Evolutionary conservation across 2,329 filamentous ascomycete species (phyloP), one percentile per base, ranked within the genome.

Genomic region (Fusarium sp.): DNA sequence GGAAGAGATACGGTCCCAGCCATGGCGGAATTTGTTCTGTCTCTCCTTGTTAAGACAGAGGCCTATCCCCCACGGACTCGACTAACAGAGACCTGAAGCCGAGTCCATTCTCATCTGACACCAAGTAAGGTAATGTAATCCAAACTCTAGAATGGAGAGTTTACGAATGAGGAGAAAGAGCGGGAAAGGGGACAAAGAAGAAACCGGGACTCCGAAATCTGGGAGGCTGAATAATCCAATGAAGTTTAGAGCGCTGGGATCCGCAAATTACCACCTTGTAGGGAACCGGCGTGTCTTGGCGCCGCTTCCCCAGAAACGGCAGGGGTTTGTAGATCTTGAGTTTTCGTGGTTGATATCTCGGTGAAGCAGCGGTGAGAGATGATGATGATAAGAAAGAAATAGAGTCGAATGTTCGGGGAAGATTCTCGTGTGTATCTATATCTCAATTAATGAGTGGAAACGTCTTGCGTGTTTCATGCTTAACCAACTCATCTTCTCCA

Each of bases 401-500:
- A 52, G 48, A 13, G 20, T 31, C 11, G 31, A 31, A n/a, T n/a
- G 13, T 31, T 0, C 31, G 13, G 6, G 14, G 33, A 50, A 35
- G 24, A 24, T n/a, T 52, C 18, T 35, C 66, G 27, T 20, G 43
- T 37, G 48, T 54, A 68, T 63, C 65, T 54, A 18, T 11, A 54
- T 6, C n/a, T 54, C 6, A 54, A 31, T 31, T 11, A 52, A 54
- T 58, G 54, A 56, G 59, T 43, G 50, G 13, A 22, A 37, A 62
- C 29, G n/a, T 61, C 10, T 54, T 59, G 67, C 67, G 64, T 65
- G 68, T 72, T 57, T 74, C 29, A 43, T 54, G 33, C 22, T 54
- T 35, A 35, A 74, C 56, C 67, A 73, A 54, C 71, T 74, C 67
- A 74, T 72, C 59, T 68, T 35, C 71, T 68, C 63, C 71, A 73